Base-by-base conservation (phyloP, 2,329 filamentous ascomycete genomes). In the Monilinia fructigena region DNA sequence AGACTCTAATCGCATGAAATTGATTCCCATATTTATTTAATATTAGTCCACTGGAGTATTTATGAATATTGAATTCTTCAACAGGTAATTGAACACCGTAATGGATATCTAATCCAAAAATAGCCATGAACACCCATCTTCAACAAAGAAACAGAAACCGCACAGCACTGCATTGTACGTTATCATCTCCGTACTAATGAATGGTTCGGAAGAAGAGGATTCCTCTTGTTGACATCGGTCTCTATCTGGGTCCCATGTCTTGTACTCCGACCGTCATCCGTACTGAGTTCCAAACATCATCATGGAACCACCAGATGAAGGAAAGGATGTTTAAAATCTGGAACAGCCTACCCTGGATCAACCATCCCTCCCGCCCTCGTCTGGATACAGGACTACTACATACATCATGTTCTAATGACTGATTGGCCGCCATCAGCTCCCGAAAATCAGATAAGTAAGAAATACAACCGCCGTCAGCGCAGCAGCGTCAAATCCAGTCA, bases 401-500 rank as follows among this genome's bases (percentile, higher is more conserved):
- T 10, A 54, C 35, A 35, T 54, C 18, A 35, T 35, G 31, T 35
- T 35, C 31, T 35, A 35, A 35, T 54, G 2, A n/a, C n/a, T n/a
- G 28, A 54, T 54, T 54, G 52, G 52, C 28, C 28, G 35, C 28
- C 8, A 54, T 20, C 8, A 11, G 10, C 52, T 18, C 28, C 18
- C 18, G 16, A 54, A 52, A 54, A 54, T 54, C 52, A 54, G 55
- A 42, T 31, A 50, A 38, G 31, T 40, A 31, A 62, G 47, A 26
- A 23, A 50, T 62, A 2, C 59, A 53, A 52, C 59, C 59, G 59
- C 59, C 59, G 59, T 62, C 42, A 52, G 59, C 59, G 59, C 59
- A 35, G 28, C 48, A 54, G 52, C 52, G 52, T 16, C 47, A 50
- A 50, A n/a, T 50, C 52, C 52, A 54, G 18, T 54, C 52, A 35